A percentile compares a stretch with the other conserved stretches of the same genome.
phyloP scores from a whole-genome alignment of 1,284 basidiomycete species.

The Limonomyces culmigenus region DNA sequence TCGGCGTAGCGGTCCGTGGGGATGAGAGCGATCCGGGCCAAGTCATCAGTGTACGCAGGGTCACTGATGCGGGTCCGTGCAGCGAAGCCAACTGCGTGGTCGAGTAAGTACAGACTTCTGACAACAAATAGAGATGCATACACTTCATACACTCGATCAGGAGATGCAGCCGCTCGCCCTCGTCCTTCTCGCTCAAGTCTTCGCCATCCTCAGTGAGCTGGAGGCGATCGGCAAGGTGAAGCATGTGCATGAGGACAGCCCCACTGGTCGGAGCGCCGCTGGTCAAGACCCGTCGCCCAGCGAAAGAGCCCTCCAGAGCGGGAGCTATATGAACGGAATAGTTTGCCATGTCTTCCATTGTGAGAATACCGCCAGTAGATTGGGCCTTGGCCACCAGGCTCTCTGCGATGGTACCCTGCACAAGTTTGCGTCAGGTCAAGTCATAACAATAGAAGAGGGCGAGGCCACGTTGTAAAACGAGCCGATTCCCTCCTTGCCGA shows the following conservation, averaged over 20 bases:
- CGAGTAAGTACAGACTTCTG: neutral
- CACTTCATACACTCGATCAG: constrained; percentile 68
- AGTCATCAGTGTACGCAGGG: constrained; percentile 42
- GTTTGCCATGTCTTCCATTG: constrained; percentile 47
- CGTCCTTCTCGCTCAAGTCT: too few relatives aligned
- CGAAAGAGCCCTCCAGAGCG: constrained; percentile 65
- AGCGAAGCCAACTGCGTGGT: constrained; percentile 44
- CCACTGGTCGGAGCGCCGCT: constrained; percentile 74
- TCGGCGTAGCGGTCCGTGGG: constrained; percentile 56
- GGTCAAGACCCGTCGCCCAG: constrained; percentile 68
- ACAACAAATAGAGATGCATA: constrained; percentile 13
- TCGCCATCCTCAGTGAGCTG: constrained; percentile 16
- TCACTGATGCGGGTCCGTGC: constrained; percentile 73
- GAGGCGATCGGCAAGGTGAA: constrained; percentile 64
- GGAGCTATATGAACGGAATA: constrained; percentile 61
- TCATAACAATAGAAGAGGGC: constrained; percentile 7
- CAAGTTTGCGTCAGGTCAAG: constrained; percentile 5
- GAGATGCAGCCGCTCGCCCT: constrained; percentile 45
- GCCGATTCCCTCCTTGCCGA: constrained; percentile 52
- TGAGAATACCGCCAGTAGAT: constrained; percentile 64
- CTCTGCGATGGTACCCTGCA: constrained; percentile 58
- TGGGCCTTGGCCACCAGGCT: constrained; percentile 52
- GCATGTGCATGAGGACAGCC: constrained; percentile 62
- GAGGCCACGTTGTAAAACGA: constrained; percentile 55
- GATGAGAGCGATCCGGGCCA: constrained; percentile 44